Evolutionary conservation across 202 grass and related monocot species (phyloP).

Genomic region (Brachypodium distachyon): DNA sequence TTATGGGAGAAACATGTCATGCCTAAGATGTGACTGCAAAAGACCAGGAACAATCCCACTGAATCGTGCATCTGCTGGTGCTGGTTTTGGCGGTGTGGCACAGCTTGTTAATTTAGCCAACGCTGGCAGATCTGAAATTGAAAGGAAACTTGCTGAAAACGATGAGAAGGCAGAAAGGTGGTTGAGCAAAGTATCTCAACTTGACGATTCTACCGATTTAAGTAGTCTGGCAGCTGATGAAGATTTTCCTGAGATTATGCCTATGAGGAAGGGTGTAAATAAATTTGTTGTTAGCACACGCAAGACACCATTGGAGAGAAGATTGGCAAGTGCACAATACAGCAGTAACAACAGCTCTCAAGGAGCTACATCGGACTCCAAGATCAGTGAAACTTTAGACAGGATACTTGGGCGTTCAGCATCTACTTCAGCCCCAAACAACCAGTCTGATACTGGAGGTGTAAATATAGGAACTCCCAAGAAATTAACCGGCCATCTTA

Average conservation of each 20-base stretch:
- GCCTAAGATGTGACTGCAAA: slow-evolving; percentile 82
- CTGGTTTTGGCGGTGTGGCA: slow-evolving; percentile 35
- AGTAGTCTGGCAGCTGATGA: slow-evolving; percentile 51
- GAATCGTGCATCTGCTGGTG: slow-evolving; percentile 11
- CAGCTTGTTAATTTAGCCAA: slow-evolving; percentile 51
- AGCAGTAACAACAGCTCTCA: slow-evolving; percentile 18
- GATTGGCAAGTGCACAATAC: slow-evolving; percentile 45
- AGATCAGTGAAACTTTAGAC: slow-evolving; percentile 79
- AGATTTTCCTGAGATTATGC: slow-evolving; percentile 79
- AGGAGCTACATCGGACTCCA: slow-evolving; percentile 22
- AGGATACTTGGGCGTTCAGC: slow-evolving; percentile 63
- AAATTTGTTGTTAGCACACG: slow-evolving; percentile 67
- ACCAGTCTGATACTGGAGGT: slow-evolving; percentile 10
- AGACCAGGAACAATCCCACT: slow-evolving; percentile 42
- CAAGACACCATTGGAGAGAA: slow-evolving; percentile 61
- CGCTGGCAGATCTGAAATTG: slow-evolving; percentile 47
- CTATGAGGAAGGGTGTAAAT: slow-evolving; percentile 66
- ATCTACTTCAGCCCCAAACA: slow-evolving; percentile 11
- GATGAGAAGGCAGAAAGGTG: slow-evolving; percentile 74
- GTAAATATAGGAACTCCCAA: slow-evolving; percentile 13
- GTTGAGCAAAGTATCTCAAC: slow-evolving; percentile 70
- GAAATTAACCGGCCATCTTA: slow-evolving; percentile 25
- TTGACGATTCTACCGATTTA: slow-evolving; percentile 50
- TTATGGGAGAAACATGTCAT: slow-evolving; percentile 74
- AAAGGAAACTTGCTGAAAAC: slow-evolving; percentile 53